These are phyloP conservation scores for Hippophae rhamnoides DNA, from an alignment of 306 rosid species.

Conservation along the genomic window DNA sequence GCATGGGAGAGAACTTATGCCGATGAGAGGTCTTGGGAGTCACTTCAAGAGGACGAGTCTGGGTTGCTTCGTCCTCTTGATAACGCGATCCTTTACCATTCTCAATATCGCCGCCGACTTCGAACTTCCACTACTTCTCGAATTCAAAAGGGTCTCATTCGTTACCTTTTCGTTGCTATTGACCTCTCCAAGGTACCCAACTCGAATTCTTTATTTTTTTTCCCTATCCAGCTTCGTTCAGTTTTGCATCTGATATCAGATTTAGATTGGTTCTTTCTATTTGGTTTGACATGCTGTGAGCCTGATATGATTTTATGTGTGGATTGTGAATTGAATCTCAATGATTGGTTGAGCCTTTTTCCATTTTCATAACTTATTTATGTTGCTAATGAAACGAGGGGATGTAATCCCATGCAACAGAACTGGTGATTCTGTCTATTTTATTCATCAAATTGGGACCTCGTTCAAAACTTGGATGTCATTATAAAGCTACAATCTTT, in stretches of 20 bases:
- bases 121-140: slow-evolving; percentile 61
- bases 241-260: background rate
- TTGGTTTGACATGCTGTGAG: background rate
- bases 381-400: no score
- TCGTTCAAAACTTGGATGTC: no score
- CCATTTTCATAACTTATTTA: no score
- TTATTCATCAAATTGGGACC: no score
- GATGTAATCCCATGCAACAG: no score
- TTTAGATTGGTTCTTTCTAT: background rate
- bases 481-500: no score
- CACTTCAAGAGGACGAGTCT: slow-evolving; percentile 89
- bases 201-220: background rate
- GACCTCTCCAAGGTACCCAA: slow-evolving; percentile 71
- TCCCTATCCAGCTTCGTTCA: background rate
- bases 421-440: no score
- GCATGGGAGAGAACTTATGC: slow-evolving; percentile 95
- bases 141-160: slow-evolving; percentile 92
- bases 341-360: background rate
- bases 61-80: slow-evolving; percentile 91
- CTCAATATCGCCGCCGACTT: slow-evolving; percentile 87
- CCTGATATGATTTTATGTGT: background rate
- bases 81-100: slow-evolving; percentile 55
- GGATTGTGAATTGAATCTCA: background rate
- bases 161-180: slow-evolving; percentile 58
- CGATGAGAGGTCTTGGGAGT: slow-evolving; percentile 95